phyloP scores from a whole-genome alignment of 169 alveolate genomes.

The Plasmodium cynomolgi region DNA sequence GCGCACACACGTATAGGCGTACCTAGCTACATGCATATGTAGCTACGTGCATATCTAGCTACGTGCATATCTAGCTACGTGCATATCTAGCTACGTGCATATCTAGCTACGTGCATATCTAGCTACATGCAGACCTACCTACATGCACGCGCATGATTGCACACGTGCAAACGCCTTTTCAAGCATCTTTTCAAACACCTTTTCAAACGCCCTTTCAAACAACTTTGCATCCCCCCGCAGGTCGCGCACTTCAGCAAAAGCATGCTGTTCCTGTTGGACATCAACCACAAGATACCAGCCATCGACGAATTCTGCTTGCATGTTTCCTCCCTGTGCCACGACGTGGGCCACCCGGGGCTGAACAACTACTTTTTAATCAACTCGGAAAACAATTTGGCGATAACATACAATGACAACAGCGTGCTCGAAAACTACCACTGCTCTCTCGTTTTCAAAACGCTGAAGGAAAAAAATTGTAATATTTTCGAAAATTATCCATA shows the following conservation, averaged over 20 bases:
- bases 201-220: neutral
- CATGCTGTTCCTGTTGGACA: constrained; percentile 53
- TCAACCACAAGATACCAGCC: constrained; percentile 50
- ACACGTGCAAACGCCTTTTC: neutral
- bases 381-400: constrained; percentile 87
- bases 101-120: neutral
- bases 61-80: neutral
- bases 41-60: neutral
- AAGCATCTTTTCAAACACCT: neutral
- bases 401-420: constrained; percentile 93
- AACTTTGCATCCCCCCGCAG: neutral
- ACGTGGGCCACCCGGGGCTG: constrained; percentile 94
- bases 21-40: neutral
- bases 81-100: neutral
- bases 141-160: neutral
- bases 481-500: constrained; percentile 71
- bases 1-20: neutral
- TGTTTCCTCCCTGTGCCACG: constrained; percentile 89
- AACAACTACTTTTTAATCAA: constrained; percentile 88
- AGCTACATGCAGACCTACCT: neutral
- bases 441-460: constrained; percentile 86
- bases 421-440: constrained; percentile 95
- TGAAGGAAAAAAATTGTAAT: constrained; percentile 68
- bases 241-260: constrained; percentile 70
- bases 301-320: constrained; percentile 62